Conservation (phyloP, 2,329 filamentous ascomycete species). For the Eutypa lata region DNA sequence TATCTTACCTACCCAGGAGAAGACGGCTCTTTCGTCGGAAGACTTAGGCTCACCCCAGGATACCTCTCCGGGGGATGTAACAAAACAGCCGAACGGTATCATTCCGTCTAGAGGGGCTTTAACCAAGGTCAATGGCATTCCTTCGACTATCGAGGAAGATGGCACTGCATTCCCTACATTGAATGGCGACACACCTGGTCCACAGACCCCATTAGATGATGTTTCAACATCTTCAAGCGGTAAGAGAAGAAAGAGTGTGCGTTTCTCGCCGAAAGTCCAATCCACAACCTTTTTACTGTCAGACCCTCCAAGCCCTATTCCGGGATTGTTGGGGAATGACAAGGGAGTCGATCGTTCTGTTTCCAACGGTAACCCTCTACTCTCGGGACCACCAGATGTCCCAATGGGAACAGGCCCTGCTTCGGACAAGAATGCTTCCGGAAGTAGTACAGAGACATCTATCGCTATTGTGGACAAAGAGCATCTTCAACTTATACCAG, state of each 20-base stretch:
- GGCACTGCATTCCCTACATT: not conserved
- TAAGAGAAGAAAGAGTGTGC: conserved; percentile 61
- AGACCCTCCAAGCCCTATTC: conserved; percentile 50
- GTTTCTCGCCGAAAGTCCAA: conserved; percentile 66
- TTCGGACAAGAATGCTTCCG: conserved; percentile 5
- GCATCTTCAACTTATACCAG: conserved; percentile 85
- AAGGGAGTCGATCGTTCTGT: conserved; percentile 10
- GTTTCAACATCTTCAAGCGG: conserved; percentile 2
- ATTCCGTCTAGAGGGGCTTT: not conserved
- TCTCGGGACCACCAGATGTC: conserved; percentile 10
- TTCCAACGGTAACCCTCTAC: conserved; percentile 10
- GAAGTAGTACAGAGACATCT: not conserved
- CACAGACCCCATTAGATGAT: conserved; percentile 7
- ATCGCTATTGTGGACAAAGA: conserved; percentile 56
- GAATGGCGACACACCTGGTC: not conserved
- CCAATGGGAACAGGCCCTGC: conserved; percentile 9
- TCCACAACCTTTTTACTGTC: conserved; percentile 56
- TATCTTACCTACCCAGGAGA: not conserved
- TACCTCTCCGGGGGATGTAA: not conserved
- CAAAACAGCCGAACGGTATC: not conserved
- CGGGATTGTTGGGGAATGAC: conserved; percentile 20
- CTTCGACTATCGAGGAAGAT: not conserved
- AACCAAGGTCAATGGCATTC: not conserved
- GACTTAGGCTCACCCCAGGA: not conserved
- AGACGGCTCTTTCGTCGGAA: not conserved